Evolutionary conservation across 2,329 filamentous ascomycete species (phyloP), one percentile per base, ranked within the genome.

Genomic region (Tolypocladium amazonense): DNA sequence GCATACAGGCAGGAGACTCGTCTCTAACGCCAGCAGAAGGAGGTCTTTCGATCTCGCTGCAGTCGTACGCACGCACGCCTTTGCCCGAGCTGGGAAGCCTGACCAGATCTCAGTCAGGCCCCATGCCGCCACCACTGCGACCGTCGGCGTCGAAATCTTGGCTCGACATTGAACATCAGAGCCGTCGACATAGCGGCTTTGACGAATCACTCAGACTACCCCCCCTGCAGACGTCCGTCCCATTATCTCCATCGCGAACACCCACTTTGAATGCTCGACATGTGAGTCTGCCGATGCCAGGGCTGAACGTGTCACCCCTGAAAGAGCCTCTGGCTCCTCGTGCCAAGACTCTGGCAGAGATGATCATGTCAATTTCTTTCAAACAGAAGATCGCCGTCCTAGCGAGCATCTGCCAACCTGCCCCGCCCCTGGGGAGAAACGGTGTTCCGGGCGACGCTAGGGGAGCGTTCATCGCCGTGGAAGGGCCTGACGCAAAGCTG

Each of bases 401-500:
- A 39, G 80, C 85, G 20, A 86, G 85, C 62, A 90, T 97, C 64
- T 88, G 88, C 54, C 89, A 88, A 30, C 86, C 89, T 0, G 77
- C 90, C 18, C 73, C 76, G 7, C 65, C 75, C 20, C 68, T 75
- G 1, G 67, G 70, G 6, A 70, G 72, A 4, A 70, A 67, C 8
- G 66, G 65, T 4, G 64, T 67, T 3, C 62, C 63, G 1, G 70
- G 73, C 61, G 73, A 77, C 65, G 76, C 78, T 8, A 83, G 92
- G n/a, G 92, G 93, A 0, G 84, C 89, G 0, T 82, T 97, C 43
- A 87, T 97, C 62, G 88, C 90, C 0, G 77, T 97, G 35, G 93
- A 97, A 72, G 92, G 92, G 0, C 80, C 88, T 23, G 82, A 87
- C 60, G 64, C 70, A 8, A 67, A 68, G n/a, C 65, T 82, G 27